Percentiles rank a stretch among this genome's conserved stretches.
phyloP scores from a whole-genome alignment of 2,329 filamentous ascomycete species.

The Colletotrichum gloeosporioides region DNA sequence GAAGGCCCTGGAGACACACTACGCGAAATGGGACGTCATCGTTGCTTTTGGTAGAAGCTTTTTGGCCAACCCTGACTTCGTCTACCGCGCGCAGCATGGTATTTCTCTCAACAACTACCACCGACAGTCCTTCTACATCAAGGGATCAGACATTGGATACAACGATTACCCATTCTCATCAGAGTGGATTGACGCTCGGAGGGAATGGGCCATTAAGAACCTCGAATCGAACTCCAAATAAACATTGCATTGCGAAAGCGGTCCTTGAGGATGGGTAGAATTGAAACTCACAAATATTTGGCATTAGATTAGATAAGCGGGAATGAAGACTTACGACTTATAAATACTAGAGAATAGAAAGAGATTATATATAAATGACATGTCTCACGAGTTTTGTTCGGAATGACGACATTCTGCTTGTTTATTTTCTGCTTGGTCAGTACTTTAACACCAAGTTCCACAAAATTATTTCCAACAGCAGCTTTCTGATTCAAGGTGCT shows the following conservation, averaged over 20 bases:
- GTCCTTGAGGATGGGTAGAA: not conserved
- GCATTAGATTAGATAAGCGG: not conserved
- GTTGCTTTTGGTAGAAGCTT: conserved; percentile 34
- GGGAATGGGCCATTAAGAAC: not conserved
- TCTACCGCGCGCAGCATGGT: conserved; percentile 28
- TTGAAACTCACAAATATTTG: not conserved
- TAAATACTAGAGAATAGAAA: not conserved
- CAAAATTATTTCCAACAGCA: not conserved
- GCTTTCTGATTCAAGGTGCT: not conserved
- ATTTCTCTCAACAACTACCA: conserved; percentile 29
- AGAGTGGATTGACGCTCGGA: conserved; percentile 3
- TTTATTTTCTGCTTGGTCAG: accelerated
- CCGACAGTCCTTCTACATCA: conserved; percentile 28
- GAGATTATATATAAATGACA: not conserved
- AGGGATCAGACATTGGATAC: conserved; percentile 2
- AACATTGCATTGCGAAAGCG: not conserved
- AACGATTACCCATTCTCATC: conserved; percentile 5
- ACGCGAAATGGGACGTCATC: conserved; percentile 32
- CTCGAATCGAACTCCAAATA: not conserved
- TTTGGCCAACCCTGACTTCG: conserved; percentile 33
- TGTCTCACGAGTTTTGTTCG: not conserved
- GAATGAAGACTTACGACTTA: not conserved
- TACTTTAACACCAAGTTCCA: not conserved
- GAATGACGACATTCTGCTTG: not conserved
- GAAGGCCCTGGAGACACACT: conserved; percentile 27